Evolutionary conservation across 768 basidiomycete species (phyloP).

Genomic region (Boletus insuetus): DNA sequence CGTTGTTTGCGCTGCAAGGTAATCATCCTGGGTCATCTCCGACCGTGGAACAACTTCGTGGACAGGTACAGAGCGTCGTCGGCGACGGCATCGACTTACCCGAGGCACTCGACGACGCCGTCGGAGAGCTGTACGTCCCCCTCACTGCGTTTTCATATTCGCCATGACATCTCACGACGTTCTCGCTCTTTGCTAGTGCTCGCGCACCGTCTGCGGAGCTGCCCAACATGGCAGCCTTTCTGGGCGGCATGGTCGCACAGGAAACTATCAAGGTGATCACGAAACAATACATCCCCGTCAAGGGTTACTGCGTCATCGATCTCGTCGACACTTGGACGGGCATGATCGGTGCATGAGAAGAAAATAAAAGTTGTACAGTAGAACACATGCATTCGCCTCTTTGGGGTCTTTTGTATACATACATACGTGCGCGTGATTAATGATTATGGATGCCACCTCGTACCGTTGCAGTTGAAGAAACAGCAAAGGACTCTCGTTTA

Average conservation of each 20-base stretch:
- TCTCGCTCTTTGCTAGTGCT: conserved; percentile 41
- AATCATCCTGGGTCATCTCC: conserved; percentile 34
- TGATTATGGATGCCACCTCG: no score
- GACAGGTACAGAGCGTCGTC: conserved; percentile 48
- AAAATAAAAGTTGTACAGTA: not conserved
- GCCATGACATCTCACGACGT: not conserved
- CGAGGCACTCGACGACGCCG: conserved; percentile 53
- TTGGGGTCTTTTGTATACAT: not conserved
- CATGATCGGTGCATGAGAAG: conserved; percentile 32
- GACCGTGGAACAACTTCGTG: conserved; percentile 50
- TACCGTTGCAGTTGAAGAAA: no score
- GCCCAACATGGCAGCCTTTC: conserved; percentile 89
- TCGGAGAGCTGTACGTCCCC: conserved; percentile 72
- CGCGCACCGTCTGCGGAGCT: conserved; percentile 82
- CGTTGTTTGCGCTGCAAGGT: conserved; percentile 39
- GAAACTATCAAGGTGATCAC: conserved; percentile 98
- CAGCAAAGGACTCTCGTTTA: no score
- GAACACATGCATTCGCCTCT: not conserved
- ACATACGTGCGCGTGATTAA: no score
- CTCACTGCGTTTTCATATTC: not conserved
- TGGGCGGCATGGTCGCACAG: conserved; percentile 93
- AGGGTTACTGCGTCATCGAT: conserved; percentile 83
- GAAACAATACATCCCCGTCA: conserved; percentile 89
- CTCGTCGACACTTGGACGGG: conserved; percentile 80
- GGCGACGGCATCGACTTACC: conserved; percentile 50